Base-by-base conservation (phyloP, 306 rosid genomes). In the Lagenaria siceraria region DNA sequence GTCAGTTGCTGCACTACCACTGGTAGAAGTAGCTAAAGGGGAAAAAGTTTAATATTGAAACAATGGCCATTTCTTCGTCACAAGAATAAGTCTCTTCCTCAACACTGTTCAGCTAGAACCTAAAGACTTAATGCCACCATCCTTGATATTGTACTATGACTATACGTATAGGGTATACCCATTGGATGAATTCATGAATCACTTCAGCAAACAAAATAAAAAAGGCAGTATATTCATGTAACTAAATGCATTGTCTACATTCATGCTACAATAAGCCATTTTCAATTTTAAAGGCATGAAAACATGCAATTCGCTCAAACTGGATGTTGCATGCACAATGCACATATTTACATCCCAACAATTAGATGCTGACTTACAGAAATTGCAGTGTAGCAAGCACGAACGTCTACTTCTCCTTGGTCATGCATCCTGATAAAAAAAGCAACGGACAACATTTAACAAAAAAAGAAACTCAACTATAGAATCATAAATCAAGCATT, bases 381-480 rank as follows among this genome's bases (percentile, higher is more conserved):
- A 79, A 94, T 88, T 61, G 98, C 97, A 82, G 97, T 94, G 88
- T 94, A 94, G 90, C 93, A 89, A 77, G 97, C 97, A 61, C 98
- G 94, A 38, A 87, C 92, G 73, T 94, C 98, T 73, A 90, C 87
- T 88, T 94, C 98, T 79, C 97, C 98, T 43, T 79, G 92, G 81
- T 89, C 90, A 77, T 94, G 98, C 97, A 92, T 92, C 84, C 98
- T 94, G 74, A 69, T 36, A 42, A 68, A 38, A 55, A 77, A 65
- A 33, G 19, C 51, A 54, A 33, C 6, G n/a, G 27, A 53, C 18
- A 73, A 33, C 15, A 74, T 51, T 10, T 29, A 35, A 72, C 5
- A 46, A 55, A 61, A 14, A 17, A 29, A 61, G 18, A 61, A 7
- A 31, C 46, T 52, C 78, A 18, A 10, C 63, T 19, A 74, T 13